Conservation (phyloP, 371 early-diverging fungal genomes). For the Zychaea mexicana region DNA sequence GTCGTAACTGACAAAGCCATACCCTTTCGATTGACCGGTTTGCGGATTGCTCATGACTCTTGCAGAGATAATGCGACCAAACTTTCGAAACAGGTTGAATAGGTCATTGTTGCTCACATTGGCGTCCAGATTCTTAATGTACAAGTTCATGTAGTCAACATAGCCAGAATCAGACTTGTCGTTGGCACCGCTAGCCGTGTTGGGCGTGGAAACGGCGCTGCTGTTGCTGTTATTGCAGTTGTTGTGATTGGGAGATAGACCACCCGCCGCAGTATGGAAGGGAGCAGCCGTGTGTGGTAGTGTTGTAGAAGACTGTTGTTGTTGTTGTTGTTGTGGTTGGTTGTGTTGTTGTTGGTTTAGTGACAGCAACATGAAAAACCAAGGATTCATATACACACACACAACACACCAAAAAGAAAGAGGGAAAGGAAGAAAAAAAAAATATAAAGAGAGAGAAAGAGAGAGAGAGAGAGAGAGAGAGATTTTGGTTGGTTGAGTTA, state of each 20-base stretch:
- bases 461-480: background rate
- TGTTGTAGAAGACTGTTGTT: slow-evolving; percentile 3
- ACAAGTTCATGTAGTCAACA: slow-evolving; percentile 34
- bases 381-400: slow-evolving; percentile 2
- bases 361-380: slow-evolving; percentile 10
- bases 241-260: background rate
- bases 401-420: background rate
- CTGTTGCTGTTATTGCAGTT: background rate
- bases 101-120: slow-evolving; percentile 34
- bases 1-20: slow-evolving; percentile 44
- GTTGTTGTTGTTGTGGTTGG: background rate
- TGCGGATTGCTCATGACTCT: slow-evolving; percentile 43
- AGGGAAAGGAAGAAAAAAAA: slow-evolving; percentile 11
- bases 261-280: background rate
- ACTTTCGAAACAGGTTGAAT: slow-evolving; percentile 37
- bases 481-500: too few species aligned
- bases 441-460: background rate
- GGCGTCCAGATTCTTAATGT: slow-evolving; percentile 45
- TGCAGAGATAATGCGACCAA: slow-evolving; percentile 43
- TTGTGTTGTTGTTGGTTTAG: too few species aligned
- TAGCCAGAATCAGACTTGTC: slow-evolving; percentile 15
- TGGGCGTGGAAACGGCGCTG: background rate
- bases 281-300: too few species aligned
- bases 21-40: slow-evolving; percentile 47
- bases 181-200: background rate